These are phyloP conservation scores for Xerocomus potaroensis DNA, from an alignment of 768 basidiomycete species.

Conservation along the genomic window DNA sequence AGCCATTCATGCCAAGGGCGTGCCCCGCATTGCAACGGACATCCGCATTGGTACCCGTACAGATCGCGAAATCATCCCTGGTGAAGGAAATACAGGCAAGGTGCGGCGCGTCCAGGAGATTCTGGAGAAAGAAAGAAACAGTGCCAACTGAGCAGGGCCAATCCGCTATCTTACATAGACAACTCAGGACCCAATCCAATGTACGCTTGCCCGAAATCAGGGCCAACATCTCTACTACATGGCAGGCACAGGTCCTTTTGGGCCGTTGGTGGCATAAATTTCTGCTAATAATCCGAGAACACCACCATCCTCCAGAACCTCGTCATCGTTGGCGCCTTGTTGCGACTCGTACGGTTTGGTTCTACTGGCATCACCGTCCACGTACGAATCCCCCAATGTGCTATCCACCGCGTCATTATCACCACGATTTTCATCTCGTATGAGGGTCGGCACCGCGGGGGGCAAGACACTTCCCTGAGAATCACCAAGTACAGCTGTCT, in stretches of 20 bases:
- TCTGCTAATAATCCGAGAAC: slow-evolving; percentile 82
- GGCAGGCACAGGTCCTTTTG: slow-evolving; percentile 43
- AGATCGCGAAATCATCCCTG: slow-evolving; percentile 58
- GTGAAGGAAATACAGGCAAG: slow-evolving; percentile 75
- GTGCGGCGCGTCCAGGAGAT: slow-evolving; percentile 80
- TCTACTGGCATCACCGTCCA: slow-evolving; percentile 54
- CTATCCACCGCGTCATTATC: slow-evolving; percentile 56
- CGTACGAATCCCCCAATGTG: slow-evolving; percentile 64
- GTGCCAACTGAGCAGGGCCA: background rate
- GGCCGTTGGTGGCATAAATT: slow-evolving; percentile 65
- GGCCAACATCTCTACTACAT: slow-evolving; percentile 30
- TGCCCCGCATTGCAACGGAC: slow-evolving; percentile 81
- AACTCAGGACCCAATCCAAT: background rate
- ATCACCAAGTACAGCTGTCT: slow-evolving; percentile 71
- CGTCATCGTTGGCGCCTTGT: slow-evolving; percentile 56
- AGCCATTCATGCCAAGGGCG: slow-evolving; percentile 75
- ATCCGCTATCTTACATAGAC: background rate
- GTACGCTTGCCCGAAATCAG: background rate
- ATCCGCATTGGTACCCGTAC: slow-evolving; percentile 91
- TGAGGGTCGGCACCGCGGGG: slow-evolving; percentile 13
- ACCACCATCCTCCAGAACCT: slow-evolving; percentile 70
- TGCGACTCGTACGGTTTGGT: slow-evolving; percentile 35
- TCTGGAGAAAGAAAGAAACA: slow-evolving; percentile 38
- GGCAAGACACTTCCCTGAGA: slow-evolving; percentile 55
- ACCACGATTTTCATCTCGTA: slow-evolving; percentile 45